Conservation (phyloP, 352 stramenopile genomes). For the Globisporangium polare region DNA sequence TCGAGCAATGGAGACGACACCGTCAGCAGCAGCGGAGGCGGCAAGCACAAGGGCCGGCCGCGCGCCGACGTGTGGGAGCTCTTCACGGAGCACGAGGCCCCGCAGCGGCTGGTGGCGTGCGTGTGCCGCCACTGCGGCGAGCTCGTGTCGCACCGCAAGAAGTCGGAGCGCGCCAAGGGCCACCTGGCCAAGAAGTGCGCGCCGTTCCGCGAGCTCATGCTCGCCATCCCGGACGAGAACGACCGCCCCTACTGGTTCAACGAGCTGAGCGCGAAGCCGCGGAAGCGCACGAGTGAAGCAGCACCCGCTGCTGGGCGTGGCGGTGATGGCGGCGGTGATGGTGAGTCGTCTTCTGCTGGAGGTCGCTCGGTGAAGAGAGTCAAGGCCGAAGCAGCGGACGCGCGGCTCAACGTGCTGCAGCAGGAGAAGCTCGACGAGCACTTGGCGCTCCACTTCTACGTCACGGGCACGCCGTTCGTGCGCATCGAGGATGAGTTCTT, state of each 20-base stretch:
- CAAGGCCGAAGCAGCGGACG: background rate
- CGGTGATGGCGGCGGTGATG: background rate
- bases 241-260: conserved; percentile 44
- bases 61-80: conserved; percentile 47
- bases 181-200: conserved; percentile 51
- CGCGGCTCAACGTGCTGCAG: background rate
- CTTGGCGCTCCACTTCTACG: conserved; percentile 29
- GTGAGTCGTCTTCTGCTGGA: background rate
- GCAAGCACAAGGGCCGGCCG: conserved; percentile 28
- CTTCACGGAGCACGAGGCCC: conserved; percentile 41
- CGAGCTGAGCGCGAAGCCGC: background rate
- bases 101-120: conserved; percentile 38
- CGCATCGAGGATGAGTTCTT: conserved; percentile 17
- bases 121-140: conserved; percentile 49
- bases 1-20: background rate
- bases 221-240: conserved; percentile 18
- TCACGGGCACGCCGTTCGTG: conserved; percentile 12
- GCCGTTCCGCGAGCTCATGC: conserved; percentile 40
- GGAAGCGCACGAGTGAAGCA: background rate
- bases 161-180: conserved; percentile 53
- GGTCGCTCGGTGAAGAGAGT: too few species aligned
- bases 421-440: conserved; percentile 7
- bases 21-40: background rate
- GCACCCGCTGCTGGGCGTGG: background rate
- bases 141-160: conserved; percentile 48